Conservation (phyloP, 371 early-diverging fungal genomes). For the Mortierella sp. region DNA sequence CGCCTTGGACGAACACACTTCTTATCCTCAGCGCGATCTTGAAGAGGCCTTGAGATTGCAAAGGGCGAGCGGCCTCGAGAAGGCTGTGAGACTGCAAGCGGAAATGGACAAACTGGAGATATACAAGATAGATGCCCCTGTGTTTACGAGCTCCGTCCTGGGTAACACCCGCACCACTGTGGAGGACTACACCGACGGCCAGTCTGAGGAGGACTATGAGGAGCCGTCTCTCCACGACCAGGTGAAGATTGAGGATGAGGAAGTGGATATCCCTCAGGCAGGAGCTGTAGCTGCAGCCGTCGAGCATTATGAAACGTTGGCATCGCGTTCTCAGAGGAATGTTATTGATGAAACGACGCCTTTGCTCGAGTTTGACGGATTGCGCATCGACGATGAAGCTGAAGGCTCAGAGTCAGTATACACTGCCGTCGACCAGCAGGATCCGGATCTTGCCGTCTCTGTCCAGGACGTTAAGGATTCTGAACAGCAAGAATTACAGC, state of each 20-base stretch:
- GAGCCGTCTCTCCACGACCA: background rate
- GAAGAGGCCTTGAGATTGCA: constrained; percentile 17
- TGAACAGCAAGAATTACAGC: no score
- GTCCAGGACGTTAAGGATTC: background rate
- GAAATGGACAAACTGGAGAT: constrained; percentile 24
- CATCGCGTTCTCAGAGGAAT: background rate
- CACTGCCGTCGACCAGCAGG: background rate
- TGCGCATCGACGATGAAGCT: background rate
- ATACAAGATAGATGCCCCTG: constrained; percentile 30
- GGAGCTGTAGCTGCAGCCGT: background rate
- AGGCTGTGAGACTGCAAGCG: constrained; percentile 16
- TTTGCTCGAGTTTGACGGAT: background rate
- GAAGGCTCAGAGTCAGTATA: background rate
- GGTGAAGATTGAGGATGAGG: background rate
- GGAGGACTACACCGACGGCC: background rate
- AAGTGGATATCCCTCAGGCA: background rate
- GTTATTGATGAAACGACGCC: background rate
- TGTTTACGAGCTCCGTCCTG: constrained; percentile 25
- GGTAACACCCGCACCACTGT: background rate
- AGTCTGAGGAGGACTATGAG: background rate
- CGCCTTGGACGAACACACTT: constrained; percentile 8
- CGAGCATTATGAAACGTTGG: constrained; percentile 12
- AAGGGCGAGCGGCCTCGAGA: constrained; percentile 21
- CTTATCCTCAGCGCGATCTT: constrained; percentile 27
- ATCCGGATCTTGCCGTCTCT: background rate